phyloP scores from a whole-genome alignment of 2,329 filamentous ascomycete genomes.

The Metarhizium anisopliae region DNA sequence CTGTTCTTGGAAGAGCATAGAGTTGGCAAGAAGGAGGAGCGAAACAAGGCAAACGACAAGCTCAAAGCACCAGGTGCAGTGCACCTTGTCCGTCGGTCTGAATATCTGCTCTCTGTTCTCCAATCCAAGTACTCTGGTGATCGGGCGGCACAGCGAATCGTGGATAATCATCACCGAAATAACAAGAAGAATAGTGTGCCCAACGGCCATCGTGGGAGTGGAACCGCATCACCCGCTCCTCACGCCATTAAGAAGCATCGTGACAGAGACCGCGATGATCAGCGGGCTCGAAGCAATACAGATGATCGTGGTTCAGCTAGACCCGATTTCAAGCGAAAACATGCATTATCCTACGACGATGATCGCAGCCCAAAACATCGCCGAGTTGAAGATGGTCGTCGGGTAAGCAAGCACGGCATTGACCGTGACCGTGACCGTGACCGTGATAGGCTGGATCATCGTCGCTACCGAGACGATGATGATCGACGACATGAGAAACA shows the following conservation, averaged over 20 bases:
- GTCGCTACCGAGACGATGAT: constrained; percentile 16
- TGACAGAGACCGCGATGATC: constrained; percentile 41
- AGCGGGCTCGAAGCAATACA: constrained; percentile 39
- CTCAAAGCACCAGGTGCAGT: constrained; percentile 95
- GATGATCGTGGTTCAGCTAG: constrained; percentile 43
- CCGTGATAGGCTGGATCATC: constrained; percentile 3
- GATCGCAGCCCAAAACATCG: constrained; percentile 34
- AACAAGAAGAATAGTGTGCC: constrained; percentile 64
- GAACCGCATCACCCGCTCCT: constrained; percentile 65
- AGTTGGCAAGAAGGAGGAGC: constrained; percentile 95
- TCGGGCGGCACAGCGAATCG: constrained; percentile 62
- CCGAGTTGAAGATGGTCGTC: constrained; percentile 30
- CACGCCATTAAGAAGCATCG: constrained; percentile 34
- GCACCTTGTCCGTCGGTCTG: constrained; percentile 86
- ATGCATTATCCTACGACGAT: constrained; percentile 37
- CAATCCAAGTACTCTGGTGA: constrained; percentile 77
- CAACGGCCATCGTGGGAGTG: constrained; percentile 53
- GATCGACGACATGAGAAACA: constrained; percentile 22
- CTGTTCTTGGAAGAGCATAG: constrained; percentile 96
- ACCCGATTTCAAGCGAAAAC: constrained; percentile 52
- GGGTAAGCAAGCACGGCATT: constrained; percentile 26
- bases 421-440: constrained; percentile 9
- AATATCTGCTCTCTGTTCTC: constrained; percentile 91
- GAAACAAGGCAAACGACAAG: constrained; percentile 65
- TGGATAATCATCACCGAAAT: constrained; percentile 91